Percentiles rank a stretch among this genome's conserved stretches.
Evolutionary conservation across 345 rosid genomes (phyloP).

Genomic region (Citrus cavaleriei): DNA sequence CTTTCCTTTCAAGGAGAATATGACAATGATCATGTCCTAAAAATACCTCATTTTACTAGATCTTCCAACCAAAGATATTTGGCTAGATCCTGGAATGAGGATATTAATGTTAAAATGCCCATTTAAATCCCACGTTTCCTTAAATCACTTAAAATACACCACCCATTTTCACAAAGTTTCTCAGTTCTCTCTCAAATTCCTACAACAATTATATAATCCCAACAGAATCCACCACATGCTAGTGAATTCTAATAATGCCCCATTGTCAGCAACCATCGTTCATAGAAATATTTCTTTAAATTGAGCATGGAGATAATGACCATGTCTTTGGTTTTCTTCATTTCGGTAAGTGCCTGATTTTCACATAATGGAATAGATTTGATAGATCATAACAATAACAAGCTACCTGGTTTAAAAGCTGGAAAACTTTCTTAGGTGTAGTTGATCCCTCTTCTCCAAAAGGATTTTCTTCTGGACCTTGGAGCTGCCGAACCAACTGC

Average conservation of each 20-base stretch:
- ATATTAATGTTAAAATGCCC: neutral
- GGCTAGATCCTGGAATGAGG: neutral
- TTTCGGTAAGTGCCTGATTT: neutral
- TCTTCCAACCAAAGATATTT: neutral
- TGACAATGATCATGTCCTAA: neutral
- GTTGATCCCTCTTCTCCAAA: conserved; percentile 79
- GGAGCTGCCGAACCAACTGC: conserved; percentile 82
- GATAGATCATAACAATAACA: neutral
- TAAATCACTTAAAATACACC: neutral
- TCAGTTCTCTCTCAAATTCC: neutral
- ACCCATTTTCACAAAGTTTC: neutral
- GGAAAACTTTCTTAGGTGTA: conserved; percentile 82
- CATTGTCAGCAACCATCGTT: neutral
- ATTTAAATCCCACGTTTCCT: neutral
- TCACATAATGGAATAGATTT: conserved; percentile 1
- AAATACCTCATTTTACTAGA: neutral
- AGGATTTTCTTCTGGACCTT: conserved; percentile 93
- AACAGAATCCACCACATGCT: neutral
- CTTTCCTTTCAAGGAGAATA: neutral
- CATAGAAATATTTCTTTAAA: neutral
- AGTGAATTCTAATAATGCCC: neutral
- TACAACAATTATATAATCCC: neutral
- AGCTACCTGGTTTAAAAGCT: conserved; percentile 81
- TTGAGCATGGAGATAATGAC: too few species aligned
- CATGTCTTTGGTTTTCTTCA: neutral